Evolutionary conservation across 2,329 filamentous ascomycete genomes (phyloP), one percentile per base, ranked within the genome.

Genomic region (Monilinia aucupariae): DNA sequence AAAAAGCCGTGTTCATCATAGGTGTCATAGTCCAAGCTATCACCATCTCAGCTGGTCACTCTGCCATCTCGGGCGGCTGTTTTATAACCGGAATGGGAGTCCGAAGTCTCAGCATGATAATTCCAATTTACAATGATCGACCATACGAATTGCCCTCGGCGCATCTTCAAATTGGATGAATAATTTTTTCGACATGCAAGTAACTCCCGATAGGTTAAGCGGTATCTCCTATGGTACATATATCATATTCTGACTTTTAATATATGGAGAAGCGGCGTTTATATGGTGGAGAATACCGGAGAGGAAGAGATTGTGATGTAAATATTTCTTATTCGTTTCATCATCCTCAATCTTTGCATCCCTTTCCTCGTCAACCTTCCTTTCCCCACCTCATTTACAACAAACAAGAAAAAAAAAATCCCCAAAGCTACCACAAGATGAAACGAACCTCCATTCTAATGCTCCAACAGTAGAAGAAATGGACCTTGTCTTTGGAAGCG

Each of bases 11-110:
- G 27, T 91, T 92, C 74, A 84, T 88, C 7, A 58, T 92, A 2
- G 89, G 89, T 43, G 86, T 90, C 13, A 74, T 90, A 9, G 76
- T 91, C 3, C 89, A 91, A 73, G 80, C 82, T 1, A 86, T 83
- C 1, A 83, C 87, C 0, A 79, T 86, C 53, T 72, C 76, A 1
- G 81, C 75, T 4, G 85, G 85, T 0, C 79, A 81, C 65, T 78
- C 82, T 51, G 78, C 81, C 4, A 90, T 91, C 67, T 78, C 91
- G 0, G 89, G 80, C 41, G 89, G 89, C 4, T 81, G 89, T 17
- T 91, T 91, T 71, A 79, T 91, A 66, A 90, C 88, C 51, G 84
- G 86, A 73, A 84, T 90, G 77, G 87, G 86, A 13, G 86, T 91
- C 17, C 87, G 87, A 67, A 82, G 82, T 30, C 74, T 91, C 17